Percentiles rank a stretch among this genome's conserved stretches.
These are phyloP conservation scores for Platanus orientalis DNA, from an alignment of 164 flowering plant genomes.

Conservation along the genomic window DNA sequence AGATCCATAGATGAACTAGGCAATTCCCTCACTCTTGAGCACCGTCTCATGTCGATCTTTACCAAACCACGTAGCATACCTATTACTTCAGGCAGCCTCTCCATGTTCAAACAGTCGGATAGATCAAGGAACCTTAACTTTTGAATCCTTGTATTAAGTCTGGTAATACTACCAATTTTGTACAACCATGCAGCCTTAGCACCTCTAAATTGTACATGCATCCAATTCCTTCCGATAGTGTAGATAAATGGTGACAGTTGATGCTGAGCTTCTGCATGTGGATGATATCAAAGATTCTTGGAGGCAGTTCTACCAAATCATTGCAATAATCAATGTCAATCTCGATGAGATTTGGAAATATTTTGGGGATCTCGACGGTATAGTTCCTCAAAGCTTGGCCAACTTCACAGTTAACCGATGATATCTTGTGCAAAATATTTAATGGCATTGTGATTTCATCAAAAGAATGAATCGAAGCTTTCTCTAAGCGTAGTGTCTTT, in stretches of 20 bases:
- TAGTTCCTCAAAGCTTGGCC: too few species aligned
- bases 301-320: conserved; percentile 26
- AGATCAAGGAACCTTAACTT: too few species aligned
- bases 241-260: conserved; percentile 35
- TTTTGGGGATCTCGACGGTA: too few species aligned
- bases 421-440: conserved; percentile 28
- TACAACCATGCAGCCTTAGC: conserved; percentile 35
- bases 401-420: conserved; percentile 27
- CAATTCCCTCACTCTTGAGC: too few species aligned
- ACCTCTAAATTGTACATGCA: conserved; percentile 24
- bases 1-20: too few species aligned
- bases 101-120: too few species aligned
- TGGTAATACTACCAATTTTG: conserved; percentile 25
- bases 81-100: conserved; percentile 24
- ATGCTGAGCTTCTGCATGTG: conserved; percentile 30
- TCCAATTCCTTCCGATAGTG: too few species aligned
- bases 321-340: too few species aligned
- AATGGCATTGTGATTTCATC: too few species aligned
- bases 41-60: too few species aligned
- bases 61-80: conserved; percentile 29
- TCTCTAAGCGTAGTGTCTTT: conserved; percentile 27
- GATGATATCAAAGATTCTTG: conserved; percentile 18
- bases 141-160: conserved; percentile 23
- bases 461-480: conserved; percentile 16
- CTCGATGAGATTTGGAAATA: too few species aligned